Base-by-base conservation (phyloP, 2,329 filamentous ascomycete species). In the Penicillium griseofulvum region DNA sequence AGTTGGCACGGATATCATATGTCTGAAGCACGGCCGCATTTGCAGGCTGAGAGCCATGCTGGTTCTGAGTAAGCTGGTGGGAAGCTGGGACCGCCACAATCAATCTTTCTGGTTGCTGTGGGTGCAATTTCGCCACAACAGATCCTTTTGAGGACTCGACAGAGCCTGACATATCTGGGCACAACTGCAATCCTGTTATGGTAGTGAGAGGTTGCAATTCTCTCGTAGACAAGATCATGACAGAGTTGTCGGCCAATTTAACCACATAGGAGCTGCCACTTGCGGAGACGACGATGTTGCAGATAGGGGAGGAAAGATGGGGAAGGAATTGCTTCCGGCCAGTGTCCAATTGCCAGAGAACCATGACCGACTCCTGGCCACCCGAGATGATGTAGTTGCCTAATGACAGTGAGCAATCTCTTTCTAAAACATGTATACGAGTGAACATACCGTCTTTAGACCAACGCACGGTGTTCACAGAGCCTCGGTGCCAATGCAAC, bases 321-420 rank as follows among this genome's bases (percentile, higher is more conserved):
- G 94, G 94, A 28, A 99, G 78, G 68, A 87, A 90, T 68, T 94
- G 88, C 66, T 85, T 86, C 69, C 87, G 87, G 59, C 87, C 87
- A 0, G 93, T 97, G 63, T 95, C 90, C 54, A 97, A 80, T 74
- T 99, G 94, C 92, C 92, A 97, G 31, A 97, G 78, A 9, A 96
- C 90, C 39, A 99, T 80, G 19, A 91, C 89, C 8, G 91, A 92
- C 74, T 99, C 94, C 22, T 86, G 85, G 31, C 94, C 94, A 68
- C 94, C 94, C 54, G 94, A 97, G 49, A 99, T 87, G 56, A 99
- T 76, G 72, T 99, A 99, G 69, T 96, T 91, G 48, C 90, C 90
- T 94, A 63, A 22, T 16, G 44, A 42, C 31, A 11, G 77, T 77
- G 61, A 60, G 58, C 45, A 48, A 43, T 28, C 24, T 43, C 31